These are phyloP conservation scores for Leucosporidium creatinivorum DNA, from an alignment of 768 basidiomycete species.

Conservation along the genomic window DNA sequence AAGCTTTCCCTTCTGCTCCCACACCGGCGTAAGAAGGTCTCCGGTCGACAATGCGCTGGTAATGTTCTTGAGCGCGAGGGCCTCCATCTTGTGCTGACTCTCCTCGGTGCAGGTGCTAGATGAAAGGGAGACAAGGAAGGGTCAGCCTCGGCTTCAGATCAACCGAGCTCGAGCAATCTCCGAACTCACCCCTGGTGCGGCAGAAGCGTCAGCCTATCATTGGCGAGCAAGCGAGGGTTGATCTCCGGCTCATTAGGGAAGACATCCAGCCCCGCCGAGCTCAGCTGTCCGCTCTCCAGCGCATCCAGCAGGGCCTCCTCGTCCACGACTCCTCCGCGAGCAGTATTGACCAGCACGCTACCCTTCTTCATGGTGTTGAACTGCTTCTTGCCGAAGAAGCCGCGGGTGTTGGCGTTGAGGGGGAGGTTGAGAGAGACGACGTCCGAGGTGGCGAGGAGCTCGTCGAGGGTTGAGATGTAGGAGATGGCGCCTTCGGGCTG, in stretches of 20 bases:
- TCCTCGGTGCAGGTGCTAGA: no score
- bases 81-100: slow-evolving; percentile 2
- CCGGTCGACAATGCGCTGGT: neutral
- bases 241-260: slow-evolving; percentile 60
- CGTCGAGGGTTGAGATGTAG: slow-evolving; percentile 57
- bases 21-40: neutral
- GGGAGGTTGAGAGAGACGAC: slow-evolving; percentile 82
- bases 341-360: slow-evolving; percentile 44
- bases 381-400: slow-evolving; percentile 64
- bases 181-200: slow-evolving; percentile 45
- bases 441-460: slow-evolving; percentile 64
- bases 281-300: slow-evolving; percentile 49
- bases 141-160: no score
- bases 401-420: slow-evolving; percentile 56
- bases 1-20: neutral
- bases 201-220: slow-evolving; percentile 53
- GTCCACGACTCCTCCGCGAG: slow-evolving; percentile 57
- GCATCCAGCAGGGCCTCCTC: slow-evolving; percentile 52
- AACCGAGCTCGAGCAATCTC: no score
- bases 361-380: slow-evolving; percentile 71
- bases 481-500: slow-evolving; percentile 48
- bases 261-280: slow-evolving; percentile 60
- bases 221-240: slow-evolving; percentile 50
- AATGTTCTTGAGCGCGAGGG: neutral
- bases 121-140: no score